Percentiles rank a stretch among this genome's conserved stretches.
Evolutionary conservation across 495 filamentous ascomycete genomes (phyloP).

Genomic region (Zalerion maritima): DNA sequence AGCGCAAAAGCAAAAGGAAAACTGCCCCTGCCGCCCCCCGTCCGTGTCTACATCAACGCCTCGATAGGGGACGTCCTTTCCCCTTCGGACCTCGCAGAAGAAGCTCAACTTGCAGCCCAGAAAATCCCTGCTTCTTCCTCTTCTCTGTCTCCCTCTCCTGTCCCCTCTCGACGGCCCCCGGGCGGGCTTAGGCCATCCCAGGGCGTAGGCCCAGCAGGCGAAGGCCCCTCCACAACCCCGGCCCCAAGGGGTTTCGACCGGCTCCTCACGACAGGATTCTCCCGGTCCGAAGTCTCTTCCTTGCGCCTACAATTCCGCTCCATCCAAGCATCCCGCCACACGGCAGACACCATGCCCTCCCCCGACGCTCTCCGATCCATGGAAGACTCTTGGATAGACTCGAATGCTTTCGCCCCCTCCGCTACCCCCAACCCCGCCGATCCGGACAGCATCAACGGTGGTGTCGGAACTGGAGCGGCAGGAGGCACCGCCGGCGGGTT

Average conservation of each 20-base stretch:
- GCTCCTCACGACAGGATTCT: slow-evolving; percentile 65
- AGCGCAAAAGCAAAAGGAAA: slow-evolving; percentile 40
- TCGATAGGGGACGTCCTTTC: slow-evolving; percentile 66
- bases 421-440: slow-evolving; percentile 12
- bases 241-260: slow-evolving; percentile 83
- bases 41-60: slow-evolving; percentile 74
- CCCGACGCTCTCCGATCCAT: slow-evolving; percentile 40
- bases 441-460: slow-evolving; percentile 10
- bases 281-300: slow-evolving; percentile 59
- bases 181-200: slow-evolving; percentile 4
- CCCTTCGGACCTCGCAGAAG: slow-evolving; percentile 48
- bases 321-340: slow-evolving; percentile 60
- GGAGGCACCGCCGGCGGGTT: slow-evolving; percentile 20
- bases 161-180: slow-evolving; percentile 1
- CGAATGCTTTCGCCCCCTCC: slow-evolving; percentile 33
- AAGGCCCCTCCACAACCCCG: slow-evolving; percentile 30
- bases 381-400: slow-evolving; percentile 90
- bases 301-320: slow-evolving; percentile 76
- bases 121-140: slow-evolving; percentile 19
- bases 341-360: slow-evolving; percentile 72
- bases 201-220: not conserved
- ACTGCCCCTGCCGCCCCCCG: slow-evolving; percentile 16
- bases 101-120: slow-evolving; percentile 40
- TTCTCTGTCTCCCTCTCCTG: slow-evolving; percentile 6
- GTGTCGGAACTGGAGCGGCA: slow-evolving; percentile 16